These are phyloP conservation scores for Penicillium coffeae DNA, from an alignment of 495 filamentous ascomycete genomes.

Conservation along the genomic window DNA sequence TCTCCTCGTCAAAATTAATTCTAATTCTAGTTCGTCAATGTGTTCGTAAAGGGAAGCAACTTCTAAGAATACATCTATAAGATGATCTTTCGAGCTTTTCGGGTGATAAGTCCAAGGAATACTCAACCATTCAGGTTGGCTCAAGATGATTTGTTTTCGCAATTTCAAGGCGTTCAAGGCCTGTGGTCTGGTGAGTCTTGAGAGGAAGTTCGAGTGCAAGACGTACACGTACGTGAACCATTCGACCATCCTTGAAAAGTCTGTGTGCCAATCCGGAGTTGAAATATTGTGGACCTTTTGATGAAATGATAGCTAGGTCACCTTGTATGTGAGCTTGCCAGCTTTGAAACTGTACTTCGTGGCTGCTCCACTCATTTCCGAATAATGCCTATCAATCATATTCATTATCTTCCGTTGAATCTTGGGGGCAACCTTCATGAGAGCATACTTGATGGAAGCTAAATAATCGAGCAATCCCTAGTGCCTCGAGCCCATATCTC, in stretches of 20 bases:
- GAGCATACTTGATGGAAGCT: slow-evolving; percentile 8
- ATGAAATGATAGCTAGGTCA: slow-evolving; percentile 7
- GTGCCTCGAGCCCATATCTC: neutral
- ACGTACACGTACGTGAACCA: neutral
- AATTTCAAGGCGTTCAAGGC: neutral
- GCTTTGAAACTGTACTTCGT: neutral
- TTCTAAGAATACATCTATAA: slow-evolving; percentile 8
- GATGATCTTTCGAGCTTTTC: slow-evolving; percentile 6
- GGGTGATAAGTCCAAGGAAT: slow-evolving; percentile 2
- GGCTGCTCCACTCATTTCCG: slow-evolving; percentile 1
- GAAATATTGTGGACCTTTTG: slow-evolving; percentile 2
- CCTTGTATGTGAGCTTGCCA: slow-evolving; percentile 7
- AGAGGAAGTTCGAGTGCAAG: neutral
- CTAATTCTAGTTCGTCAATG: slow-evolving; percentile 4
- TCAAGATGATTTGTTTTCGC: neutral
- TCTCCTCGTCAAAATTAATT: neutral
- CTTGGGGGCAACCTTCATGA: too few relatives aligned
- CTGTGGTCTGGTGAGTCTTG: neutral
- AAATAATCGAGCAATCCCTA: slow-evolving; percentile 5
- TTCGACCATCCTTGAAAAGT: slow-evolving; percentile 7
- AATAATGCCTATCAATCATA: slow-evolving; percentile 10
- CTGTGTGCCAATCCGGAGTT: slow-evolving; percentile 5
- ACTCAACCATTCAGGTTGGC: neutral
- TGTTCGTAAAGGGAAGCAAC: slow-evolving; percentile 2
- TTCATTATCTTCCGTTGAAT: too few relatives aligned